These are phyloP conservation scores for Pichia sorboxylosa DNA, from an alignment of 1,139 yeast species.

Conservation along the genomic window DNA sequence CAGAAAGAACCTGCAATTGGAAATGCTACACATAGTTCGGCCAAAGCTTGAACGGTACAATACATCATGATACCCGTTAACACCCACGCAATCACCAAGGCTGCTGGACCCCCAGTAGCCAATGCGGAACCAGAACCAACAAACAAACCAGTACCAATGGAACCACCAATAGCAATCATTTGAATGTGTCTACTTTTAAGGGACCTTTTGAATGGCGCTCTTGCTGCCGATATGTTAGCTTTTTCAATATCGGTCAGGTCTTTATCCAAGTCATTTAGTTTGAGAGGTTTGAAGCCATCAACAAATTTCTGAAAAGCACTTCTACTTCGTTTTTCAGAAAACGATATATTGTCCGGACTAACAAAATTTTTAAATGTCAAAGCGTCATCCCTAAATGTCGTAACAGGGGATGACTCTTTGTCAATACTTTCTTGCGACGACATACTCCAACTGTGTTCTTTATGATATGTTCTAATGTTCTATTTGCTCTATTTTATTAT, in stretches of 20 bases:
- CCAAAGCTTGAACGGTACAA: conserved; percentile 55
- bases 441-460: too few relatives aligned
- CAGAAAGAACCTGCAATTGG: conserved; percentile 61
- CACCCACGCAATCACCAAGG: conserved; percentile 40
- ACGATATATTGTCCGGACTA: too few relatives aligned
- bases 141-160: conserved; percentile 56
- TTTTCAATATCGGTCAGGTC: conserved; percentile 30
- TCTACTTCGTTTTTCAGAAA: too few relatives aligned
- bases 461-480: too few relatives aligned
- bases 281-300: conserved; percentile 11
- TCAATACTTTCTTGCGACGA: too few relatives aligned
- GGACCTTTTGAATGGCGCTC: conserved; percentile 52
- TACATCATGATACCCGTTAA: conserved; percentile 37
- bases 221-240: conserved; percentile 49
- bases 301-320: too few relatives aligned
- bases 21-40: conserved; percentile 51
- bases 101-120: conserved; percentile 53
- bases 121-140: conserved; percentile 55
- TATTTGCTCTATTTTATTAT: too few relatives aligned
- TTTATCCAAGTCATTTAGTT: conserved; percentile 12
- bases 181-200: conserved; percentile 54
- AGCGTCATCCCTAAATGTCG: too few relatives aligned
- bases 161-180: conserved; percentile 79
- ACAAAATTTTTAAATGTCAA: too few relatives aligned
- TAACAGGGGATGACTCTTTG: too few relatives aligned